Conservation (phyloP, 352 stramenopile genomes). For the Phytophthora pinifolia region DNA sequence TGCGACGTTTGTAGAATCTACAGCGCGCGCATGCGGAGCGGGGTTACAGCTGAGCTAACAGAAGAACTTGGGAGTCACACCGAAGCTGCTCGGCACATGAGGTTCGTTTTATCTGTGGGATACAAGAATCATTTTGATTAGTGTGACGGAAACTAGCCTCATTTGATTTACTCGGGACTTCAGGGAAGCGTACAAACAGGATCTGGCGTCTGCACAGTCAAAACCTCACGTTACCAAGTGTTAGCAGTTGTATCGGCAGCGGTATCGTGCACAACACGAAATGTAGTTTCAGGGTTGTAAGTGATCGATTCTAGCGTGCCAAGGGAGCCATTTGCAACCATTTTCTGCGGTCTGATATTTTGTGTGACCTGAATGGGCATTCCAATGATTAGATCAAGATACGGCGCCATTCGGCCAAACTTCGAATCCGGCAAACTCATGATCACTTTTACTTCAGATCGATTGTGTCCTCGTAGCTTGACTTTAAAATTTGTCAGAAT, state of each 20-base stretch:
- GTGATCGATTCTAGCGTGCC: too few relatives aligned
- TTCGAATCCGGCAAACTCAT: too few relatives aligned
- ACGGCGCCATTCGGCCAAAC: too few relatives aligned
- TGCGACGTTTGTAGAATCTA: conserved; percentile 11
- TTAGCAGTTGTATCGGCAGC: too few relatives aligned
- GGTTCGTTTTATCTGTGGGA: conserved; percentile 1
- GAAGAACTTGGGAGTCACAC: conserved; percentile 11
- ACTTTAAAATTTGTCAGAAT: neutral
- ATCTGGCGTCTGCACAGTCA: conserved; percentile 3
- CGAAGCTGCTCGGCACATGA: conserved; percentile 2
- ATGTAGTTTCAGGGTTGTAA: too few relatives aligned
- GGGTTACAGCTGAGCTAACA: conserved; percentile 1
- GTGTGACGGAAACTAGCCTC: neutral
- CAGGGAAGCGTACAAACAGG: conserved; percentile 10
- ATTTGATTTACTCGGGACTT: neutral
- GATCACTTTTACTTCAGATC: too few relatives aligned
- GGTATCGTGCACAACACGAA: too few relatives aligned
- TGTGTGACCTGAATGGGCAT: too few relatives aligned
- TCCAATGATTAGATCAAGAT: too few relatives aligned
- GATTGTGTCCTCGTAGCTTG: too few relatives aligned
- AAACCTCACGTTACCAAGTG: conserved; percentile 17
- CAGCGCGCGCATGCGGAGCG: neutral
- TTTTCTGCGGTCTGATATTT: too few relatives aligned
- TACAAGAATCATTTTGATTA: conserved; percentile 8
- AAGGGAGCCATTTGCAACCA: too few relatives aligned